Evolutionary conservation across 2,329 filamentous ascomycete genomes (phyloP), one percentile per base, ranked within the genome.

Genomic region (Phoma sp.): DNA sequence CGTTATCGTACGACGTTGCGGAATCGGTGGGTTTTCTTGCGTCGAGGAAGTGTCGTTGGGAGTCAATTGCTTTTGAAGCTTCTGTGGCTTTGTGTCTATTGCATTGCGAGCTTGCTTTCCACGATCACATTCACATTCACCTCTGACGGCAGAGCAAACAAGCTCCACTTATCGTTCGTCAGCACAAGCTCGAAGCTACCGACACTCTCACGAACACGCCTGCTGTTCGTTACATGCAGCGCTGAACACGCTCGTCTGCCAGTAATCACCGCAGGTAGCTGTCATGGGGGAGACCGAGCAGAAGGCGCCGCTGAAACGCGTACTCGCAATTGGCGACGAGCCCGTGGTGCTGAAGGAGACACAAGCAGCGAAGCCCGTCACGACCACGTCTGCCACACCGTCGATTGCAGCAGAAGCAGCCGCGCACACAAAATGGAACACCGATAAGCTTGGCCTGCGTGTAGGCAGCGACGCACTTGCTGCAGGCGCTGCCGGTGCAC

Each of bases 401-500:
- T 18, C 18, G 18, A 18, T 18, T 18, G 18, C 18, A 18, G 18
- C 18, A 18, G 18, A 18, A 27, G 25, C 39, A 1, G n/a, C 41
- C n/a, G 22, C 42, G 1, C 7, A 54, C 7, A 50, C 38, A 7
- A 37, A 52, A 49, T 93, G 90, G 89, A 96, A 96, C 73, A 93
- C 90, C 23, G 83, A 85, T 60, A 88, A 90, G 63, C 75, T 96
- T 50, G 83, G 83, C 11, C 73, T 82, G 61, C 83, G 91, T 47
- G 69, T 96, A 10, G 84, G 81, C 38, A 83, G 86, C 13, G 91
- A 96, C 77, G 75, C 84, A 22, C 74, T 83, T 39, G 87, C 88
- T 66, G 92, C 91, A 1, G 82, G 84, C 2, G 83, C 84, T 40
- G 90, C 92, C 9, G 91, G 89, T 2, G 83, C 83, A 6, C 78